A percentile compares a stretch with the other conserved stretches of the same genome.
phyloP scores from a whole-genome alignment of 176 grass and related monocot species.

The Aegilops longissima region DNA sequence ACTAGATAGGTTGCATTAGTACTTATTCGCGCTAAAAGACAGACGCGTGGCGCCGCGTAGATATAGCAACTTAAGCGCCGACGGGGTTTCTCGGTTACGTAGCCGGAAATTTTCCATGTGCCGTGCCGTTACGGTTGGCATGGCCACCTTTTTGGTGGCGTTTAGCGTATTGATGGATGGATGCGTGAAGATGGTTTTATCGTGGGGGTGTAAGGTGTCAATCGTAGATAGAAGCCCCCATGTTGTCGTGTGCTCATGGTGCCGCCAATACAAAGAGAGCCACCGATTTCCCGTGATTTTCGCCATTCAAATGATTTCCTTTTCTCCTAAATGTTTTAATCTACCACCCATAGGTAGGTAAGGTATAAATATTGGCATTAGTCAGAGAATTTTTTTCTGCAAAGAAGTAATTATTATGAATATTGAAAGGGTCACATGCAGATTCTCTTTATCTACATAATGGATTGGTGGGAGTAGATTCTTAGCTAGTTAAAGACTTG shows the following conservation, averaged over 20 bases:
- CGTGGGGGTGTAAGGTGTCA: not conserved
- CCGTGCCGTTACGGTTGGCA: not conserved
- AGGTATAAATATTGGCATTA: not conserved
- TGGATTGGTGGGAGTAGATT: not conserved
- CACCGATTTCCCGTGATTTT: not conserved
- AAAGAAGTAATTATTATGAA: not conserved
- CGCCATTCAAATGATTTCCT: no score
- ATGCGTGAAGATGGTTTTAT: not conserved
- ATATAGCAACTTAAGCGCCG: not conserved
- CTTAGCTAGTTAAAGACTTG: not conserved
- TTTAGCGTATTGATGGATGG: not conserved
- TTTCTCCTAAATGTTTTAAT: no score
- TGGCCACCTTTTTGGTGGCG: not conserved
- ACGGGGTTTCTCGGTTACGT: not conserved
- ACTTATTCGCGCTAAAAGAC: not conserved
- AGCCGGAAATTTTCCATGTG: not conserved
- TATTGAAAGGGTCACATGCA: not conserved
- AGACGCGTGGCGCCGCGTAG: no score
- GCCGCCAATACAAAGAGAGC: not conserved
- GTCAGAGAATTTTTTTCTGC: not conserved
- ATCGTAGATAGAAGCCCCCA: not conserved
- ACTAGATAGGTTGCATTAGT: not conserved
- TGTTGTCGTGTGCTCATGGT: not conserved
- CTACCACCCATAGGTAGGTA: not conserved
- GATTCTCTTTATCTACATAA: not conserved